Conservation (phyloP, 2,329 filamentous ascomycete species). For the Colletotrichum horii region DNA sequence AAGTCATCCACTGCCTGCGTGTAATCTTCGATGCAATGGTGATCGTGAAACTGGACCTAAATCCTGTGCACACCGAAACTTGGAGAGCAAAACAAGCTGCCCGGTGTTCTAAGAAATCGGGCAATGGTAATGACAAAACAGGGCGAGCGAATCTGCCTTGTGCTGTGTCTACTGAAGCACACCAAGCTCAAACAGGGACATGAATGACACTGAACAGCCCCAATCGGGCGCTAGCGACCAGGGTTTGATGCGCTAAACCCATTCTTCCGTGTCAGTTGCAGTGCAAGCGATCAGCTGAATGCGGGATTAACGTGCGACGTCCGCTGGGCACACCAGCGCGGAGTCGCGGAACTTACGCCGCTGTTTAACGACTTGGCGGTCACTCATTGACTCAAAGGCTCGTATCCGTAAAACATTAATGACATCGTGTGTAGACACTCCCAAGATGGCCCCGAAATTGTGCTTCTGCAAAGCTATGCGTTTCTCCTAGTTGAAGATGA, state of each 20-base stretch:
- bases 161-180: not conserved
- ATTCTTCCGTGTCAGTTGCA: not conserved
- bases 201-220: not conserved
- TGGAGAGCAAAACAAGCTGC: not conserved
- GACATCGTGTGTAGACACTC: not conserved
- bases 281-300: not conserved
- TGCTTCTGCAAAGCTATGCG: not conserved
- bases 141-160: conserved; percentile 9
- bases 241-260: not conserved
- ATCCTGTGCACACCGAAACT: not conserved
- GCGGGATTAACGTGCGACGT: not conserved
- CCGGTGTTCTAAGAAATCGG: not conserved
- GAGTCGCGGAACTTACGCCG: not conserved
- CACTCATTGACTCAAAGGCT: not conserved
- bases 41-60: not conserved
- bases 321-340: not conserved
- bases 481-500: not conserved
- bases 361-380: not conserved
- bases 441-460: not conserved
- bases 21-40: not conserved
- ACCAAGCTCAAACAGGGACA: not conserved
- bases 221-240: not conserved
- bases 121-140: not conserved
- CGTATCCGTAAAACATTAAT: not conserved
- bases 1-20: not conserved